Percentiles rank a stretch among this genome's conserved stretches.
Conservation (phyloP, 768 basidiomycete species). For the Terana coerulea region DNA sequence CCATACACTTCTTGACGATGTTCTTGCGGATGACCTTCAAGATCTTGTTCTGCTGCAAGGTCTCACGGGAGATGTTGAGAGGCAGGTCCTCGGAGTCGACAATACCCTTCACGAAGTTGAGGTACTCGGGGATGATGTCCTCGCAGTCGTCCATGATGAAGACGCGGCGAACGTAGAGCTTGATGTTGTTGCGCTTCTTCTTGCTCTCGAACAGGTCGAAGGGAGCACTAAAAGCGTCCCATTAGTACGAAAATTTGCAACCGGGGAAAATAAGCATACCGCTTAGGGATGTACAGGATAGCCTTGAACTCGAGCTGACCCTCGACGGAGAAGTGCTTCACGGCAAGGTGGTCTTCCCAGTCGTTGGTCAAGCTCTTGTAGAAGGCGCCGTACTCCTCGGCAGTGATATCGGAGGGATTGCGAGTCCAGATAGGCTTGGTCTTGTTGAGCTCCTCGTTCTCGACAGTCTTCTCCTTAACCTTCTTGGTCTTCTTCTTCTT, state of each 20-base stretch:
- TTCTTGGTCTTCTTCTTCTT: slow-evolving; percentile 81
- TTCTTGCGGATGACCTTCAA: slow-evolving; percentile 99
- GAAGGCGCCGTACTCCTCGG: slow-evolving; percentile 93
- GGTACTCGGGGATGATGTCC: slow-evolving; percentile 98
- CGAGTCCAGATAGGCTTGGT: slow-evolving; percentile 99
- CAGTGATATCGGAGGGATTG: slow-evolving; percentile 89
- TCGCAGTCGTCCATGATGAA: slow-evolving; percentile 99
- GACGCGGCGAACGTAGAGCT: slow-evolving; percentile 99
- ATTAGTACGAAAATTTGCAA: slow-evolving; percentile 7
- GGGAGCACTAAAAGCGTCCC: slow-evolving; percentile 61
- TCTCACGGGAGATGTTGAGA: slow-evolving; percentile 99
- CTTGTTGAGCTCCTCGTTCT: slow-evolving; percentile 97
- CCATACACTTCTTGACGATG: slow-evolving; percentile 97
- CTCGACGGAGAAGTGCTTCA: slow-evolving; percentile 99
- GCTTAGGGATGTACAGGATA: slow-evolving; percentile 95
- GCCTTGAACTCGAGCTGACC: slow-evolving; percentile 99
- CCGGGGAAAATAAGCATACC: slow-evolving; percentile 43
- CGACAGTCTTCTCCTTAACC: slow-evolving; percentile 84
- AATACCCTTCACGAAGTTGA: slow-evolving; percentile 99
- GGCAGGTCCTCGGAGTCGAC: slow-evolving; percentile 99
- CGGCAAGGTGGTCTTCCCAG: slow-evolving; percentile 99
- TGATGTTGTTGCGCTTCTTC: slow-evolving; percentile 99
- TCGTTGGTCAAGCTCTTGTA: slow-evolving; percentile 99
- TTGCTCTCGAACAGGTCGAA: slow-evolving; percentile 99
- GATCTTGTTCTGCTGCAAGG: slow-evolving; percentile 99